These are phyloP conservation scores for Dendrobium nobile DNA, from an alignment of 106 monocot species.

Conservation along the genomic window DNA sequence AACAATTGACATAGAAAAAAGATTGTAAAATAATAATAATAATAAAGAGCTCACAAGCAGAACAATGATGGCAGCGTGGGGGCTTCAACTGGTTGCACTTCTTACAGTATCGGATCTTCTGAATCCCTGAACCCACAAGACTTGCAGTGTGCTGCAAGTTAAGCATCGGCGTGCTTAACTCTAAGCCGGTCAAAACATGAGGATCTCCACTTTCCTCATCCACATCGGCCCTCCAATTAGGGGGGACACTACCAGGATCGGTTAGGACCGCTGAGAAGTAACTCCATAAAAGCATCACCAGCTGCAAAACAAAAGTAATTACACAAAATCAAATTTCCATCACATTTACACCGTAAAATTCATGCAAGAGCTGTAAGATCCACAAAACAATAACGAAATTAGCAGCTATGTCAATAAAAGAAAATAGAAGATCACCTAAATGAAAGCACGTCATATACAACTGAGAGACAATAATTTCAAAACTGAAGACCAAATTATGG, in stretches of 20 bases:
- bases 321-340: background rate
- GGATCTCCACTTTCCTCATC: conserved; percentile 50
- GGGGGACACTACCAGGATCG: conserved; percentile 48
- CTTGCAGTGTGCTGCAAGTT: conserved; percentile 27
- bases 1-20: background rate
- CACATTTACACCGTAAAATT: background rate
- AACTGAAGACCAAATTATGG: too few relatives aligned
- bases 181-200: conserved; percentile 24
- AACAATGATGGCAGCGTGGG: conserved; percentile 59
- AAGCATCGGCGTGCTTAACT: conserved; percentile 17
- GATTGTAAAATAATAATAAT: too few relatives aligned
- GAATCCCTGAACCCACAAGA: conserved; percentile 22
- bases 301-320: conserved; percentile 15
- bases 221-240: conserved; percentile 38
- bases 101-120: conserved; percentile 31
- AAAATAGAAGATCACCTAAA: too few relatives aligned
- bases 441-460: too few relatives aligned
- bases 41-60: conserved; percentile 38
- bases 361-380: too few relatives aligned
- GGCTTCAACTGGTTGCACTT: conserved; percentile 60
- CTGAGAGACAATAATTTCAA: too few relatives aligned
- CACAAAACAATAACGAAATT: too few relatives aligned
- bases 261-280: conserved; percentile 53
- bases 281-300: conserved; percentile 57
- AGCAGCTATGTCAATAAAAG: too few relatives aligned